Conservation (phyloP, 139 green algal species). For the Chlorella sp. region DNA sequence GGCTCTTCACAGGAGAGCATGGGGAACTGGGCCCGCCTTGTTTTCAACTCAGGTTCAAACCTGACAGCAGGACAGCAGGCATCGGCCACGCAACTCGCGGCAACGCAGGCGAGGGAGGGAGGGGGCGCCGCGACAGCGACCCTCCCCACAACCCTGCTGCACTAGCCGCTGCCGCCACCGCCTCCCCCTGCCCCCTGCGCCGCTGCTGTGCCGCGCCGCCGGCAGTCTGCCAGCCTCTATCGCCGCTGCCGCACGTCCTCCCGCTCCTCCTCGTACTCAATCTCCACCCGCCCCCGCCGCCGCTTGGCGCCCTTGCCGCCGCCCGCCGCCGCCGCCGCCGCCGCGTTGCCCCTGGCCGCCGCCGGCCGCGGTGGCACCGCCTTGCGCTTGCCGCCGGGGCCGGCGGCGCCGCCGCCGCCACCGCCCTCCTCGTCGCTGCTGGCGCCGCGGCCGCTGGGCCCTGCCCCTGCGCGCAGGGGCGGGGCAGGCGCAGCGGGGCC, state of each 20-base stretch:
- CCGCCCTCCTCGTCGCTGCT: slow-evolving; percentile 5
- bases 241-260: slow-evolving; percentile 41
- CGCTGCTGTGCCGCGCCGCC: no score
- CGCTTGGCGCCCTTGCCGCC: slow-evolving; percentile 15
- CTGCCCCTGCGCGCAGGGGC: no score
- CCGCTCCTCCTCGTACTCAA: slow-evolving; percentile 83
- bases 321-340: slow-evolving; percentile 1
- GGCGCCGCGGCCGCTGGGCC: no score
- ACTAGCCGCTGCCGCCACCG: neutral
- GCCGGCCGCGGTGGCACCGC: neutral
- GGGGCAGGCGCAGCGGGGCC: no score
- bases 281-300: slow-evolving; percentile 53
- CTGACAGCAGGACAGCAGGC: neutral
- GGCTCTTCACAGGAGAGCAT: no score
- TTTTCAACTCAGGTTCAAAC: neutral
- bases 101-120: neutral
- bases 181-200: neutral
- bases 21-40: no score
- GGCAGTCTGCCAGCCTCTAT: no score
- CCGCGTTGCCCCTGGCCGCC: neutral
- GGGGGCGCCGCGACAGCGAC: neutral
- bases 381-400: slow-evolving; percentile 3
- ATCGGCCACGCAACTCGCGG: neutral
- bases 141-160: neutral
- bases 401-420: neutral